A percentile compares a stretch with the other conserved stretches of the same genome.
phyloP scores from a whole-genome alignment of 1,284 basidiomycete genomes.

The Hortiboletus rubellus region DNA sequence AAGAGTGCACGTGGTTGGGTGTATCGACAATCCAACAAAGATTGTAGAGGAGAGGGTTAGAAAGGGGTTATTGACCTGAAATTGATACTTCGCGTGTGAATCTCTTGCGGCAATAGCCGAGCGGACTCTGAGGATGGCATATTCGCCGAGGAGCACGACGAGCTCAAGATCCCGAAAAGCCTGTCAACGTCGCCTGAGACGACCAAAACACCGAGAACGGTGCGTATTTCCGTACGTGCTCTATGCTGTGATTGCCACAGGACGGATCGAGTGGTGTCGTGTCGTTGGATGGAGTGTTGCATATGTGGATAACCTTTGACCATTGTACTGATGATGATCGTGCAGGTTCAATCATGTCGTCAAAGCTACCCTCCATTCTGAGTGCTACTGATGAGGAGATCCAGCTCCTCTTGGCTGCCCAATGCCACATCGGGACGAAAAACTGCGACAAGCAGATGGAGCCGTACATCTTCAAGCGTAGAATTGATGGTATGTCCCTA shows the following conservation, averaged over 20 bases:
- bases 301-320: constrained; percentile 36
- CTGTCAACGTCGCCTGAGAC: constrained; percentile 28
- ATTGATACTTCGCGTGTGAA: constrained; percentile 19
- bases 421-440: constrained; percentile 97
- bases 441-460: constrained; percentile 99
- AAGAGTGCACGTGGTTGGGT: constrained; percentile 35
- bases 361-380: constrained; percentile 92
- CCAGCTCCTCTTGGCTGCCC: constrained; percentile 90
- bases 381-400: constrained; percentile 97
- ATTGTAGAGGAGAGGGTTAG: constrained; percentile 30
- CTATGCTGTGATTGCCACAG: constrained; percentile 16
- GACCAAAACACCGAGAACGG: constrained; percentile 28
- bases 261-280: constrained; percentile 24
- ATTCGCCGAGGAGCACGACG: constrained; percentile 13
- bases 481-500: constrained; percentile 78
- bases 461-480: constrained; percentile 96
- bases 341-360: constrained; percentile 55
- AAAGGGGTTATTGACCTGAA: constrained; percentile 16
- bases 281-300: constrained; percentile 32
- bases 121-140: constrained; percentile 6
- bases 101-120: constrained; percentile 17
- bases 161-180: constrained; percentile 20
- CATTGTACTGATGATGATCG: constrained; percentile 19
- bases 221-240: constrained; percentile 16
- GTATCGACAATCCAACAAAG: constrained; percentile 30